Evolutionary conservation across 2,329 filamentous ascomycete genomes (phyloP).

Genomic region (Fusarium caatingaense): DNA sequence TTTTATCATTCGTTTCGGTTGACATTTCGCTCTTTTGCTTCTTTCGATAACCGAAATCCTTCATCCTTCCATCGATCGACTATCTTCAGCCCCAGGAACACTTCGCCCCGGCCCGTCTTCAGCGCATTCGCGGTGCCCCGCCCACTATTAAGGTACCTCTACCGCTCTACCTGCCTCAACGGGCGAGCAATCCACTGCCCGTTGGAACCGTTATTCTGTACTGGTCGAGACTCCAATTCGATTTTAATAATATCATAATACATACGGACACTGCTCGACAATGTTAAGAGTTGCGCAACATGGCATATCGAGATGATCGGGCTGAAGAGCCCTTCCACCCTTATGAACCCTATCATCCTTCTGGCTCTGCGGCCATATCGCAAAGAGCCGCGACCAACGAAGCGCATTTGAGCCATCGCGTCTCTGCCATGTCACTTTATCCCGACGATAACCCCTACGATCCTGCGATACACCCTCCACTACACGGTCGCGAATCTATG

Average conservation of each 20-base stretch:
- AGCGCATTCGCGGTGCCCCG: slow-evolving; percentile 26
- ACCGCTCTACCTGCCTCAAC: slow-evolving; percentile 16
- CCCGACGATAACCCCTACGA: slow-evolving; percentile 48
- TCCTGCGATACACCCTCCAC: slow-evolving; percentile 31
- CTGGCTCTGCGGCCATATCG: slow-evolving; percentile 7
- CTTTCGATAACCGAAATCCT: slow-evolving; percentile 13
- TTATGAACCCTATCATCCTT: slow-evolving; percentile 35
- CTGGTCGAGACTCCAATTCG: neutral
- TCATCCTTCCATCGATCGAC: slow-evolving; percentile 10
- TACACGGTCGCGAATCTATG: slow-evolving; percentile 54
- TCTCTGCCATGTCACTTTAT: slow-evolving; percentile 52
- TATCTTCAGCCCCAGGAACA: neutral
- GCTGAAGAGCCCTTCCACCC: slow-evolving; percentile 46
- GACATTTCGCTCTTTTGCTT: slow-evolving; percentile 15
- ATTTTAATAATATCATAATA: neutral
- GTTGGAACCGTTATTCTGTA: slow-evolving; percentile 7
- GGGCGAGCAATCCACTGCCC: slow-evolving; percentile 2
- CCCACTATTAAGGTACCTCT: slow-evolving; percentile 1
- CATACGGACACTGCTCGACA: slow-evolving; percentile 10
- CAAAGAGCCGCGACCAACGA: slow-evolving; percentile 22
- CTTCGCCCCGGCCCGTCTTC: slow-evolving; percentile 1
- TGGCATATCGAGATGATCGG: slow-evolving; percentile 49
- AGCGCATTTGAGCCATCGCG: slow-evolving; percentile 47
- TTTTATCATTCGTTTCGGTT: slow-evolving; percentile 13
- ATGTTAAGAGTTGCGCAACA: slow-evolving; percentile 43